Base-by-base conservation (phyloP, 805 yeast genomes). In the Saturnispora gosingensis region DNA sequence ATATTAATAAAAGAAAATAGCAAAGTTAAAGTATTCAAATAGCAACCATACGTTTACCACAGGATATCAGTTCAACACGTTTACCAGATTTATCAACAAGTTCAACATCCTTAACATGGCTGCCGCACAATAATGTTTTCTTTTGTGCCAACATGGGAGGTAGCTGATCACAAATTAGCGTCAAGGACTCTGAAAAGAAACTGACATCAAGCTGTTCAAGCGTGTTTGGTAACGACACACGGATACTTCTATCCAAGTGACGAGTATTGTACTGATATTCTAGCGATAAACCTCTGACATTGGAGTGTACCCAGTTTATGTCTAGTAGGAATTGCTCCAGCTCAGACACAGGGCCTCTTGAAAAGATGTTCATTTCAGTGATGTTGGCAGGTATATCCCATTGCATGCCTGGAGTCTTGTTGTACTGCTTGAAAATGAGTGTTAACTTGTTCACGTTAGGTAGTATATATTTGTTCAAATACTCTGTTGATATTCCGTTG, bases 201-300 rank as follows among this genome's bases (percentile, higher is more conserved):
- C 38, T 43, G 16, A 49, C 51, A 36, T 49, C 51, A 4, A 49
- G 27, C 20, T 49, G 51, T 10, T 49, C 51, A 32, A 49, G 43
- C 2, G 51, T 25, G 30, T 42, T 34, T 11, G 51, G 51, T 28
- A 49, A 43, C 4, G 47, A 27, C 4, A 49, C 27, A 16, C 18
- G 34, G 5, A 49, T 20, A 36, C 30, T 49, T 22, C 46, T 28
- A 35, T 49, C 51, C n/a, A 49, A 24, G 20, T 43, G 27, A 7
- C 51, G 43, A 10, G 51, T 43, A 18, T 43, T 43, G 28, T 49
- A 49, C 24, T 49, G 51, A 35, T 49, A 49, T 27, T 49, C 51
- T 25, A 49, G 35, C 8, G 51, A 49, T 10, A 49, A 20, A 3
- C 51, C 51, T 28, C 51, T n/a, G n/a, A 49, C 46, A 43, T 49